Conservation (phyloP, 2,329 filamentous ascomycete genomes). For the Zalaria obscura region DNA sequence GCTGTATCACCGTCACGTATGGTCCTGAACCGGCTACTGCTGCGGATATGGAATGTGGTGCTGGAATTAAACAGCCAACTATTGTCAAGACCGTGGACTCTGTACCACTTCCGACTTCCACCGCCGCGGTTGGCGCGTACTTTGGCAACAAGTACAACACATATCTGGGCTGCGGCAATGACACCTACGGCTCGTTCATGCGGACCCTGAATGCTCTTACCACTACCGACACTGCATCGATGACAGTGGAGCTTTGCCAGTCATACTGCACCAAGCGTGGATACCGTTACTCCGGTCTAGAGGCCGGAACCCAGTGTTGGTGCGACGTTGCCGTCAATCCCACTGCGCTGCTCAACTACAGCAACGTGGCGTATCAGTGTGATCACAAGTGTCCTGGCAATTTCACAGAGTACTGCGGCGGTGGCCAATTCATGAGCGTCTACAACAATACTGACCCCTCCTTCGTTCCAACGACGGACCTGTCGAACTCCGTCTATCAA, state of each 20-base stretch:
- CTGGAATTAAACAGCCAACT: constrained; percentile 9
- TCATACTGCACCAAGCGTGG: constrained; percentile 13
- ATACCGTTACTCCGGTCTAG: constrained; percentile 17
- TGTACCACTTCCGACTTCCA: constrained; percentile 13
- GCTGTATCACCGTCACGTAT: constrained; percentile 17
- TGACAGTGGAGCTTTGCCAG: constrained; percentile 21
- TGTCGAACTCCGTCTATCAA: constrained; percentile 4
- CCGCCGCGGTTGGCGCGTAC: constrained; percentile 11
- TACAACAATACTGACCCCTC: constrained; percentile 18
- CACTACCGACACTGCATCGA: constrained; percentile 11
- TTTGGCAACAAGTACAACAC: constrained; percentile 15
- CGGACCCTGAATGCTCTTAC: constrained; percentile 12
- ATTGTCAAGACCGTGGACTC: constrained; percentile 15
- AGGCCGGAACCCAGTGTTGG: constrained; percentile 19
- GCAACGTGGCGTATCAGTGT: constrained; percentile 14
- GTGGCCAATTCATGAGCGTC: constrained; percentile 13
- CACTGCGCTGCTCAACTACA: constrained; percentile 8
- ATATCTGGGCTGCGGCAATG: constrained; percentile 23
- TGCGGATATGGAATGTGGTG: constrained; percentile 15
- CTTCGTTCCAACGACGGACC: constrained; percentile 9
- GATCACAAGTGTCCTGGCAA: constrained; percentile 13
- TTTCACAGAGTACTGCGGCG: constrained; percentile 15
- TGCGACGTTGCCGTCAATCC: constrained; percentile 19
- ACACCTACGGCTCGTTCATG: constrained; percentile 9
- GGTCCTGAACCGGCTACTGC: constrained; percentile 17